Evolutionary conservation across 2,329 filamentous ascomycete genomes (phyloP).

Genomic region (Colletotrichum phormii): DNA sequence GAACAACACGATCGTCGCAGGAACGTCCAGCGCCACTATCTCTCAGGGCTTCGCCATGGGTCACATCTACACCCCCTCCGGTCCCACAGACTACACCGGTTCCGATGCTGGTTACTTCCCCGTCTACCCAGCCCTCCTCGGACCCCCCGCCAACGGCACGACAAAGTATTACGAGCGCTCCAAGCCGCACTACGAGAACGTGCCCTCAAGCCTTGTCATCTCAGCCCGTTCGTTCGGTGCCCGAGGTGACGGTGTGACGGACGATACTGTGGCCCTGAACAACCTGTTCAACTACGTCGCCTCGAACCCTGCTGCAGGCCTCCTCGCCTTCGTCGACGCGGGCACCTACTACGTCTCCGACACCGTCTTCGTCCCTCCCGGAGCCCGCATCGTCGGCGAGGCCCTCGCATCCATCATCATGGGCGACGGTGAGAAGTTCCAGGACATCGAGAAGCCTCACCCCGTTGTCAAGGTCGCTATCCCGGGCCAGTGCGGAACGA

Average conservation of each 20-base stretch:
- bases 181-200: conserved; percentile 79
- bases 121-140: conserved; percentile 66
- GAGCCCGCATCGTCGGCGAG: conserved; percentile 70
- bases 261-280: conserved; percentile 80
- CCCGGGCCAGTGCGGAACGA: conserved; percentile 70
- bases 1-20: conserved; percentile 64
- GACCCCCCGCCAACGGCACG: conserved; percentile 45
- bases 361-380: conserved; percentile 62
- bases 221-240: conserved; percentile 76
- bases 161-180: conserved; percentile 75
- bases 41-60: conserved; percentile 67
- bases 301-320: conserved; percentile 56
- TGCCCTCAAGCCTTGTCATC: conserved; percentile 70
- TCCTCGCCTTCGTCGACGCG: conserved; percentile 70
- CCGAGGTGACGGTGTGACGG: conserved; percentile 78
- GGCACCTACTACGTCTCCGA: conserved; percentile 70
- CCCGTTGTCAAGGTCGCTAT: conserved; percentile 75
- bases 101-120: conserved; percentile 53
- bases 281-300: conserved; percentile 66
- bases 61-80: conserved; percentile 68
- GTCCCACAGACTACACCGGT: conserved; percentile 61
- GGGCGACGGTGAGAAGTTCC: conserved; percentile 67
- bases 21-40: conserved; percentile 60
- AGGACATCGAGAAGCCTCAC: conserved; percentile 67
- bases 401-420: conserved; percentile 64